These are phyloP conservation scores for Trichophyton simii DNA, from an alignment of 2,329 filamentous ascomycete genomes.

Conservation along the genomic window DNA sequence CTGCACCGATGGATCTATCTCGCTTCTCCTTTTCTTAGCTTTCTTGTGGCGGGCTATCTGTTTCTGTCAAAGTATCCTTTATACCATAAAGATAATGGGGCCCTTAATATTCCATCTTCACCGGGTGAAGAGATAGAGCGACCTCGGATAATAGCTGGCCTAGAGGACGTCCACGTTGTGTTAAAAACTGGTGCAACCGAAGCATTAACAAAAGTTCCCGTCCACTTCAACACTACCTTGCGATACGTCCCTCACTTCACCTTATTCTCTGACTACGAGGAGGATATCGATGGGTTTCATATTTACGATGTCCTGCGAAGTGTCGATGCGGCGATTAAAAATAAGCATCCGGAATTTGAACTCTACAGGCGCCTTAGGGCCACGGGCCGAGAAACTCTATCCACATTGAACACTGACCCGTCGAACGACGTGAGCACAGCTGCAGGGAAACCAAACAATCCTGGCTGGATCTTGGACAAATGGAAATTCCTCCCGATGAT, in stretches of 20 bases:
- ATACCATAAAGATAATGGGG: background rate
- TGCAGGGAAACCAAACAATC: conserved; percentile 34
- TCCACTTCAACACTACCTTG: conserved; percentile 43
- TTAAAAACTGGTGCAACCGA: conserved; percentile 49
- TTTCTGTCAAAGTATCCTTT: background rate
- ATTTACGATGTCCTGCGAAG: conserved; percentile 40
- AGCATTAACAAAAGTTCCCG: conserved; percentile 42
- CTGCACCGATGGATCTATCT: background rate
- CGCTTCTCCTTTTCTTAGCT: background rate
- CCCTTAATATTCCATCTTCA: background rate
- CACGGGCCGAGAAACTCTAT: conserved; percentile 34
- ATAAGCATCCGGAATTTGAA: conserved; percentile 37
- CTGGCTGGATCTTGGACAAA: conserved; percentile 43
- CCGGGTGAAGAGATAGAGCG: background rate
- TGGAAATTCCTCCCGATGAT: conserved; percentile 48
- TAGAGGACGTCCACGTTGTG: conserved; percentile 44
- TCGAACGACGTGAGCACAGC: conserved; percentile 25
- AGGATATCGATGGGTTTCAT: conserved; percentile 39
- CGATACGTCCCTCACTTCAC: conserved; percentile 44
- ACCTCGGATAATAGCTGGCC: background rate
- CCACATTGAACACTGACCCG: conserved; percentile 17
- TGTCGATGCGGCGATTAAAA: conserved; percentile 29
- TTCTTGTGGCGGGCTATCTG: background rate
- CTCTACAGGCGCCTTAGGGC: conserved; percentile 39
- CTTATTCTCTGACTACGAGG: conserved; percentile 48